Base-by-base conservation (phyloP, 2,329 filamentous ascomycete genomes). In the Trichoderma sp. region DNA sequence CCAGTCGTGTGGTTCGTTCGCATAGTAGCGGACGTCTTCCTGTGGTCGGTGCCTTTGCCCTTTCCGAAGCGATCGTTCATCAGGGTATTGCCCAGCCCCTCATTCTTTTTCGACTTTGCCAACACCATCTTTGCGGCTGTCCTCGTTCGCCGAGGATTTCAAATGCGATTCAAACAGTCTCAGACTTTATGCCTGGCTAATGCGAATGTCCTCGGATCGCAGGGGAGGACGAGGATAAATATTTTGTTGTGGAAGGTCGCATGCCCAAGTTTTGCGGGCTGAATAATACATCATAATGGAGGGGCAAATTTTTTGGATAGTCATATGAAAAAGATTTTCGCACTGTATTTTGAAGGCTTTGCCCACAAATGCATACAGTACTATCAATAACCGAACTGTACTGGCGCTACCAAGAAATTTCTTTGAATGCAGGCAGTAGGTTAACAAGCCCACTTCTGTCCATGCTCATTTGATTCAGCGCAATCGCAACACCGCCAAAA, bases 21-120 rank as follows among this genome's bases (percentile, higher is more conserved):
- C 28, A 86, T 87, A 73, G 89, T 85, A 64, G 83, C 85, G 1
- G 82, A 80, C 6, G 80, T 88, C 80, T 92, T 92, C 83, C 94
- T 95, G 81, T 94, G 91, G 81, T 95, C 92, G 66, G 87, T 81
- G 75, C 94, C 93, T 83, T 97, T 98, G 78, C 93, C 93, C 84
- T 96, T 97, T 79, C 95, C 94, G 82, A 98, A 98, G 72, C 95
- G 92, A 84, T 98, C 96, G 81, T 98, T 98, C 96, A 99, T 99
- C 81, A 99, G 89, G 84, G 92, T 91, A 85, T 98, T 98, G 81
- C 96, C 96, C 84, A 99, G 90, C 81, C 96, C 96, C 78, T 98
- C 94, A 78, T 91, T 88, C 83, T 95, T 97, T 83, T 98, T 98
- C 76, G 94, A 97, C 85, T 98, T 99, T 82, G 96, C 90, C 78